Percentiles rank a stretch among this genome's conserved stretches.
phyloP scores from a whole-genome alignment of 2,329 filamentous ascomycete genomes.

The Diaporthe citrichinensis region DNA sequence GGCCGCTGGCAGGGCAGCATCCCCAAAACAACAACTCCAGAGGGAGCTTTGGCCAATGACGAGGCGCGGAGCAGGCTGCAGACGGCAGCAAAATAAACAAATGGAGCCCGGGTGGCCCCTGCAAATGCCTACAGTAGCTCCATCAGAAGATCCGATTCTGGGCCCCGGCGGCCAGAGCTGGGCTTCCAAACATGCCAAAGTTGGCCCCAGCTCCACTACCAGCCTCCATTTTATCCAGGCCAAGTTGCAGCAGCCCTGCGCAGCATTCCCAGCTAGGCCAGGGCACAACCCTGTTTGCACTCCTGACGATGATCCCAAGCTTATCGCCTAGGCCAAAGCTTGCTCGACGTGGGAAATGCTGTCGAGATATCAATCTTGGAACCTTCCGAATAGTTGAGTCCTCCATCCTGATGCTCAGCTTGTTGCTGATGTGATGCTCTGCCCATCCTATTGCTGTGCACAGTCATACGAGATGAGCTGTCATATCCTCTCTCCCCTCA shows the following conservation, averaged over 20 bases:
- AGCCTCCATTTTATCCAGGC: slow-evolving; percentile 33
- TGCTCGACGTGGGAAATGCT: slow-evolving; percentile 4
- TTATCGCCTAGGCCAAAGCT: not conserved
- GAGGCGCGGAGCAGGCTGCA: slow-evolving; percentile 1
- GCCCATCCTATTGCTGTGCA: not conserved
- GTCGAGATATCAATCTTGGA: not conserved
- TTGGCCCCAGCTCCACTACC: slow-evolving; percentile 31
- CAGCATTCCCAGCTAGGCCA: not conserved
- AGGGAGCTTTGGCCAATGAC: slow-evolving; percentile 32
- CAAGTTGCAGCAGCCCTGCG: slow-evolving; percentile 25
- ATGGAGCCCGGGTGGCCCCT: slow-evolving; percentile 28
- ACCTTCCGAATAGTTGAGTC: not conserved
- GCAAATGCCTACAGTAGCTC: slow-evolving; percentile 21
- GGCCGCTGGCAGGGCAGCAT: slow-evolving; percentile 27
- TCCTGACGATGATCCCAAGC: not conserved
- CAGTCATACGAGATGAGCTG: slow-evolving; percentile 15
- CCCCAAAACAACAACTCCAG: slow-evolving; percentile 10
- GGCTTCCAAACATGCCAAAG: slow-evolving; percentile 22
- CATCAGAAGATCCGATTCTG: slow-evolving; percentile 24
- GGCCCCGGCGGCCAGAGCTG: slow-evolving; percentile 10
- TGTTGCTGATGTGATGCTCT: not conserved
- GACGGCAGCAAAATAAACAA: slow-evolving; percentile 34
- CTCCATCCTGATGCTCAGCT: not conserved
- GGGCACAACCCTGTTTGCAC: slow-evolving; percentile 4
- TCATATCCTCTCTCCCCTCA: not conserved